Evolutionary conservation across 164 flowering plant genomes (phyloP).

Genomic region (Annona cherimola): DNA sequence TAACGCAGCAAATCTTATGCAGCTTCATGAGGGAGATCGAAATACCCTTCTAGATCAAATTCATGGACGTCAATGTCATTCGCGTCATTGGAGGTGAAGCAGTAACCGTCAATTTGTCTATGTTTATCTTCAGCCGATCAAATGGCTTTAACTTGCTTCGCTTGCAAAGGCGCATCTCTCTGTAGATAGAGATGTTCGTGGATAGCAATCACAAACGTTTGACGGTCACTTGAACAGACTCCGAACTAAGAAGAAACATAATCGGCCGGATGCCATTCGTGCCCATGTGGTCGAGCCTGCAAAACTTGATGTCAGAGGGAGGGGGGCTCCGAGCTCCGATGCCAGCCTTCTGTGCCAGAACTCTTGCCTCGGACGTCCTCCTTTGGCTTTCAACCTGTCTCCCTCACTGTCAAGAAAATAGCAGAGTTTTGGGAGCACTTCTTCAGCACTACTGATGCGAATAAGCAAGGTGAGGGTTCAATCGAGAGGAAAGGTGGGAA

Average conservation of each 20-base stretch:
- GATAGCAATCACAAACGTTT: slow-evolving; percentile 18
- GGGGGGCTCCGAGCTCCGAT: slow-evolving; percentile 22
- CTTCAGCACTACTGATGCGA: not conserved
- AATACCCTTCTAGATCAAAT: too few relatives aligned
- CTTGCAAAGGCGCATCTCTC: too few relatives aligned
- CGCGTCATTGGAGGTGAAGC: too few relatives aligned
- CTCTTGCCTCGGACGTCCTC: slow-evolving; percentile 51
- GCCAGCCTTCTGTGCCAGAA: slow-evolving; percentile 48
- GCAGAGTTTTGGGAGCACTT: slow-evolving; percentile 23
- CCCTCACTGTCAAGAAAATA: too few relatives aligned
- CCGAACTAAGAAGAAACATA: too few relatives aligned
- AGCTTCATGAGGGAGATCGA: slow-evolving; percentile 68
- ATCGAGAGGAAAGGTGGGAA: slow-evolving; percentile 14
- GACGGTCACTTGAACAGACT: slow-evolving; percentile 7
- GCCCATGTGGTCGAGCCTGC: slow-evolving; percentile 32
- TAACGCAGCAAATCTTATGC: slow-evolving; percentile 51
- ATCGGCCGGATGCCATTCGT: too few relatives aligned
- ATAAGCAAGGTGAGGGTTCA: not conserved
- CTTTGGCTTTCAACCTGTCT: slow-evolving; percentile 57
- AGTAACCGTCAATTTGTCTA: slow-evolving; percentile 52
- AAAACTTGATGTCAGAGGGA: slow-evolving; percentile 20
- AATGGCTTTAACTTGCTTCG: too few relatives aligned
- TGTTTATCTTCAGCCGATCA: too few relatives aligned
- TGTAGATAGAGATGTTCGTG: slow-evolving; percentile 53
- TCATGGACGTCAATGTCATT: too few relatives aligned